These are phyloP conservation scores for Primulina tabacum DNA, from an alignment of 257 asterid species.

Conservation along the genomic window DNA sequence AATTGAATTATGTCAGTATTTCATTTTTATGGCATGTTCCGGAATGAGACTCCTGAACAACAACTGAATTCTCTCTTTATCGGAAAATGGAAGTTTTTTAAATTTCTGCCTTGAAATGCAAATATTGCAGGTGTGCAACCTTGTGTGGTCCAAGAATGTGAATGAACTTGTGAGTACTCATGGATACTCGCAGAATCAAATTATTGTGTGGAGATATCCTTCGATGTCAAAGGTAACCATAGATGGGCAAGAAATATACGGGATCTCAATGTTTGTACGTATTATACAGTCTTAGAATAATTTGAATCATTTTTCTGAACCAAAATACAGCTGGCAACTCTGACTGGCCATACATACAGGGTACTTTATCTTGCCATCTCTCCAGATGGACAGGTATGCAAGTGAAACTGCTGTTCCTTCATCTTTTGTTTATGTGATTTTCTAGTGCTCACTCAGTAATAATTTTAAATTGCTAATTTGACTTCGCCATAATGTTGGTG, in stretches of 20 bases:
- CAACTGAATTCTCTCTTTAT: background rate
- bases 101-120: slow-evolving; percentile 22
- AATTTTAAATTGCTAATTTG: background rate
- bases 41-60: background rate
- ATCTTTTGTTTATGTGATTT: background rate
- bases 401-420: background rate
- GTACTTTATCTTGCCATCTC: slow-evolving; percentile 94
- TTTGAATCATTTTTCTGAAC: slow-evolving; percentile 10
- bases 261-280: background rate
- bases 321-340: slow-evolving; percentile 79
- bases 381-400: slow-evolving; percentile 93
- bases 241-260: slow-evolving; percentile 10
- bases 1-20: too few relatives aligned
- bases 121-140: slow-evolving; percentile 86
- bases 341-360: slow-evolving; percentile 87
- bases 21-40: too few relatives aligned
- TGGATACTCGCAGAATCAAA: slow-evolving; percentile 94
- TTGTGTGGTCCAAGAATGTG: slow-evolving; percentile 97
- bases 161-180: slow-evolving; percentile 97
- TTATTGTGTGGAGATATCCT: slow-evolving; percentile 90
- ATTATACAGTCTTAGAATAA: slow-evolving; percentile 8
- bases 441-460: background rate
- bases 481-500: background rate
- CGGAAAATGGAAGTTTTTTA: background rate
- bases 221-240: slow-evolving; percentile 80